Conservation (phyloP, 768 basidiomycete species). For the Pulveroboletus sp. region DNA sequence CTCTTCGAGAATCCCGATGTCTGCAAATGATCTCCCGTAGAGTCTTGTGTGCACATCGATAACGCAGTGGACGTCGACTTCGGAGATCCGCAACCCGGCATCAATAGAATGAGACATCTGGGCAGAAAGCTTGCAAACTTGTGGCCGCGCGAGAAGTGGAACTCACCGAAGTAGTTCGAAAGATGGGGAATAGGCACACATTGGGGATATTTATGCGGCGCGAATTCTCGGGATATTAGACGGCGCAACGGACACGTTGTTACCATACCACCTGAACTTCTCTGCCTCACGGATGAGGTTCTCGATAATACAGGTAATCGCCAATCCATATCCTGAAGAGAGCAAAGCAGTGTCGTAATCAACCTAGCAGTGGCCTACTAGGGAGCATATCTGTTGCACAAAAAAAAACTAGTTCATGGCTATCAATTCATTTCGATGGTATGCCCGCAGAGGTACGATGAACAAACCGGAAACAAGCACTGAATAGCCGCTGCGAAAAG, state of each 20-base stretch:
- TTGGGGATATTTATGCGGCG: slow-evolving; percentile 18
- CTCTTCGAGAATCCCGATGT: not conserved
- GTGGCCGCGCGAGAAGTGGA: slow-evolving; percentile 10
- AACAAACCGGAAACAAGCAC: not conserved
- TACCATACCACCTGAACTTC: slow-evolving; percentile 9
- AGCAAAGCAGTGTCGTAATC: not conserved
- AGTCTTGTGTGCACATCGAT: not conserved
- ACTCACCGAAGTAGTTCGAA: slow-evolving; percentile 7
- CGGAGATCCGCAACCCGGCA: slow-evolving; percentile 4
- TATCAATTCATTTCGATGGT: not conserved
- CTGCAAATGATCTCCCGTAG: not conserved
- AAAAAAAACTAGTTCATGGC: not conserved
- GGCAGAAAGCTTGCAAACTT: slow-evolving; percentile 4
- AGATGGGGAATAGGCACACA: slow-evolving; percentile 5
- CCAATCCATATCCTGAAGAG: not conserved
- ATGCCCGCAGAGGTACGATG: not conserved
- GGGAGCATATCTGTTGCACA: not conserved
- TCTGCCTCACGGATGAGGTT: slow-evolving; percentile 13
- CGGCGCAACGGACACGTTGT: slow-evolving; percentile 9
- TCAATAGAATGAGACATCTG: slow-evolving; percentile 7
- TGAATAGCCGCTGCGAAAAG: not conserved
- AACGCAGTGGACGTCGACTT: not conserved
- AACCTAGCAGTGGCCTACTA: not conserved
- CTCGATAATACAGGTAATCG: not conserved
- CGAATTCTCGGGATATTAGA: slow-evolving; percentile 8